Evolutionary conservation across 257 asterid species (phyloP), one percentile per base, ranked within the genome.

Genomic region (Nyctanthes arbortristis): DNA sequence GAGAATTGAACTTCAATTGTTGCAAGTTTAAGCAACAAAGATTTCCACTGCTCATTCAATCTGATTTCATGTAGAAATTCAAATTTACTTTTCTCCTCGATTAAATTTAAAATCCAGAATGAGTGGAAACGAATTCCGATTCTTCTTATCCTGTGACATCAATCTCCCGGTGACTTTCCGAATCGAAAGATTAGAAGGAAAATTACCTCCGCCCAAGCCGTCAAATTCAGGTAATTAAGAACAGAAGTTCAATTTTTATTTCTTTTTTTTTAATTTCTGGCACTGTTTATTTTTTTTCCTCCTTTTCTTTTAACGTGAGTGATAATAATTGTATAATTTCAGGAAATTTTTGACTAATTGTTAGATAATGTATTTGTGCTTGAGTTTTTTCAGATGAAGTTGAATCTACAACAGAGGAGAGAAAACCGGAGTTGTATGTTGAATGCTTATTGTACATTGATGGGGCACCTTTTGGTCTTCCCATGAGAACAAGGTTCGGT

Each of bases 121-220:
- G 99, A 69, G 78, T 67, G 93, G 93, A 5, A 94, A 91, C 79
- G 99, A 94, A 70, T 91, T 89, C 54, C 85, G 96, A 1, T 91
- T 91, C 88, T 94, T 91, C 87, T 76, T 93, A 68, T 93, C 99
- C 1, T 89, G 96, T 82, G 99, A 93, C 82, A 91, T 93, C 35
- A 93, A 91, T 84, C 90, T 89, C 45, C 99, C 99, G 0, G 87
- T 89, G 64, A 89, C 99, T 54, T 91, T 87, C 84, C 83, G 90
- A 71, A 87, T 91, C 78, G 99, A 93, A 85, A 80, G 92, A 69
- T 77, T 93, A 80, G 99, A 93, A 78, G 99, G 96, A 45, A 88
- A 89, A 78, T 72, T 91, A 34, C 73, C 80, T 52, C 68, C 84
- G 22, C 81, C 72, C 1, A 80, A 77, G 57, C 75, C 80, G 45